Conservation (phyloP, 192 early-diverging fungal species). For the Coemansia sp. region DNA sequence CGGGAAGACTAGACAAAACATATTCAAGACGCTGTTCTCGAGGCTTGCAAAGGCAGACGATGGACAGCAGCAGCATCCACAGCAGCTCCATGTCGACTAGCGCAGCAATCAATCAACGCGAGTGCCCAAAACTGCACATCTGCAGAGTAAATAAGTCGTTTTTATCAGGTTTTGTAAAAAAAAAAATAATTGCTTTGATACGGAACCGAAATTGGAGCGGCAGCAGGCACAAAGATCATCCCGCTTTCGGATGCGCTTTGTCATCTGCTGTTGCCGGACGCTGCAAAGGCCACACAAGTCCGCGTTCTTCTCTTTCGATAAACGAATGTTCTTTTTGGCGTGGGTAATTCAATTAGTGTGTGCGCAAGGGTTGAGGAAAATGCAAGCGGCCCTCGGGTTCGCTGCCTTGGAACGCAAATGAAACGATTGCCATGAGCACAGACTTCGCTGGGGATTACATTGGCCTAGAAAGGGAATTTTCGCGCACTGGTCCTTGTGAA, state of each 20-base stretch:
- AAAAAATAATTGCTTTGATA: neutral
- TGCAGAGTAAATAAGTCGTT: neutral
- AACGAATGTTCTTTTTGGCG: too few relatives aligned
- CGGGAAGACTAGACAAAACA: slow-evolving; percentile 26
- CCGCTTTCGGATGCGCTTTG: neutral
- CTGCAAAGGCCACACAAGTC: neutral
- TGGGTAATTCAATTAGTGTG: too few relatives aligned
- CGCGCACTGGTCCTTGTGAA: too few relatives aligned
- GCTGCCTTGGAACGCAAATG: too few relatives aligned
- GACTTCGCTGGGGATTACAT: too few relatives aligned
- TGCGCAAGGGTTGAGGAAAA: too few relatives aligned
- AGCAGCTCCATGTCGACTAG: slow-evolving; percentile 34
- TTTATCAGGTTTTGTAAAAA: neutral
- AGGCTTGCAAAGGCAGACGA: slow-evolving; percentile 12
- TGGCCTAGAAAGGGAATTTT: too few relatives aligned
- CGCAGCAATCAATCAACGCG: neutral
- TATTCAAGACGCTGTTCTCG: slow-evolving; percentile 35
- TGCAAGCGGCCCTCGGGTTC: too few relatives aligned
- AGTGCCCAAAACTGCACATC: neutral
- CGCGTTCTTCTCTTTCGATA: too few relatives aligned
- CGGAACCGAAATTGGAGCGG: neutral
- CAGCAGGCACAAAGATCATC: neutral
- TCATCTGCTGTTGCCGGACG: neutral
- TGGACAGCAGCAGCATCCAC: slow-evolving; percentile 11
- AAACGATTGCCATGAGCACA: too few relatives aligned